Conservation (phyloP, 1,284 basidiomycete species). For the Apiotrichum veenhuisii region DNA sequence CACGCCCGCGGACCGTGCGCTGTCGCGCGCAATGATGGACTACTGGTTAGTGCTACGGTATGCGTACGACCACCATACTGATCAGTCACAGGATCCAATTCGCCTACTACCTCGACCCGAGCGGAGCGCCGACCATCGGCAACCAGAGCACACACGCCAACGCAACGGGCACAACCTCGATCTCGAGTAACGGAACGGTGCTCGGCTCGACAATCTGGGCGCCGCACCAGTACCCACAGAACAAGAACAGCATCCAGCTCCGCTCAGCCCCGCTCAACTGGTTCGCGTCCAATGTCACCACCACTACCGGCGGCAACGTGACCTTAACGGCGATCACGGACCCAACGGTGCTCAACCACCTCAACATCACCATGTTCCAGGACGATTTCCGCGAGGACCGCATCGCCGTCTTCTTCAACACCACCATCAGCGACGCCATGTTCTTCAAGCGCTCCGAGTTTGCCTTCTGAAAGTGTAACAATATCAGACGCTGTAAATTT, state of each 20-base stretch:
- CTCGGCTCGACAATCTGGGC: conserved; percentile 26
- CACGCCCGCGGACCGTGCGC: conserved; percentile 20
- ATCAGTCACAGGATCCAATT: conserved; percentile 39
- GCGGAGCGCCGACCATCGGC: conserved; percentile 15
- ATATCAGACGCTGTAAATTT: no score
- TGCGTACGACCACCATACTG: background rate
- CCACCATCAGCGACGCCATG: background rate
- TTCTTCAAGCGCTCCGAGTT: conserved; percentile 7
- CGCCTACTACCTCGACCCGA: conserved; percentile 39
- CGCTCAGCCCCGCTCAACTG: background rate
- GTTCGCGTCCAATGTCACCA: no score
- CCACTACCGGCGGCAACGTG: no score
- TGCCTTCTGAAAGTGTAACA: no score
- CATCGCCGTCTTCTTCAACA: background rate
- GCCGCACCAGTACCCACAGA: conserved; percentile 19
- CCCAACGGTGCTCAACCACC: conserved; percentile 11
- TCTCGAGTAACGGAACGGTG: background rate
- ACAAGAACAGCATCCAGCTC: conserved; percentile 30
- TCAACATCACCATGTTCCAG: conserved; percentile 33
- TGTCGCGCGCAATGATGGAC: conserved; percentile 30
- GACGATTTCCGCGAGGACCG: conserved; percentile 35
- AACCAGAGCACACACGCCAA: background rate
- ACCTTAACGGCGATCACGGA: no score
- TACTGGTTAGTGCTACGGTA: conserved; percentile 34
- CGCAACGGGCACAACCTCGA: background rate